phyloP scores from a whole-genome alignment of 768 basidiomycete genomes.

The Mycena latifolia region DNA sequence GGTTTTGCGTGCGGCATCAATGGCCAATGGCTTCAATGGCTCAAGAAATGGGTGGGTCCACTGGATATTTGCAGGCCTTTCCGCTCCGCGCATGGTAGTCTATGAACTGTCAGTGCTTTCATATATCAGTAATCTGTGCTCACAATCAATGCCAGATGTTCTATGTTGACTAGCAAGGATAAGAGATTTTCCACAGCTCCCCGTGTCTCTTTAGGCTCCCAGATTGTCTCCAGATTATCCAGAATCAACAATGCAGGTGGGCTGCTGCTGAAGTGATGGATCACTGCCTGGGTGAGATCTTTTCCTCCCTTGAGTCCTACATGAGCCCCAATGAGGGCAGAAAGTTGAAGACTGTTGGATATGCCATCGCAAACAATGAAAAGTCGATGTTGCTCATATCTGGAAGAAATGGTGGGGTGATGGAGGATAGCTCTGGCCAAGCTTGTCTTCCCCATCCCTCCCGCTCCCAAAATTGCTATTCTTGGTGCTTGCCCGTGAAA shows the following conservation, averaged over 20 bases:
- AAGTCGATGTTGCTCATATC: not conserved
- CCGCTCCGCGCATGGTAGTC: not conserved
- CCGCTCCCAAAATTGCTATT: not conserved
- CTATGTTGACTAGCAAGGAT: not conserved
- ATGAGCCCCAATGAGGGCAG: not conserved
- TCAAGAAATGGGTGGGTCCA: not conserved
- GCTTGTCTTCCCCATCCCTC: constrained; percentile 2
- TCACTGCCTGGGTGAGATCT: not conserved
- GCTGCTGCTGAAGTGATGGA: not conserved
- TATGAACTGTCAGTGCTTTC: not conserved
- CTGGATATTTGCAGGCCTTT: not conserved
- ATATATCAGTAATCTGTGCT: not conserved
- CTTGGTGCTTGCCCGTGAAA: not conserved
- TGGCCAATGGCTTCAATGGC: not conserved
- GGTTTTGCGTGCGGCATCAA: too few relatives aligned
- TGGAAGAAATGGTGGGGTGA: not conserved
- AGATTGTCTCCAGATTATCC: not conserved
- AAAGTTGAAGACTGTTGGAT: not conserved
- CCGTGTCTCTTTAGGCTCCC: not conserved
- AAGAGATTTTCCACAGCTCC: not conserved
- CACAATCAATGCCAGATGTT: not conserved
- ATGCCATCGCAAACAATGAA: not conserved
- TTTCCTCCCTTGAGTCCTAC: not conserved
- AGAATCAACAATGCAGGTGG: not conserved
- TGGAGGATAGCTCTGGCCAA: not conserved